These are phyloP conservation scores for Cordyceps cicadae DNA, from an alignment of 2,329 filamentous ascomycete genomes.

Conservation along the genomic window DNA sequence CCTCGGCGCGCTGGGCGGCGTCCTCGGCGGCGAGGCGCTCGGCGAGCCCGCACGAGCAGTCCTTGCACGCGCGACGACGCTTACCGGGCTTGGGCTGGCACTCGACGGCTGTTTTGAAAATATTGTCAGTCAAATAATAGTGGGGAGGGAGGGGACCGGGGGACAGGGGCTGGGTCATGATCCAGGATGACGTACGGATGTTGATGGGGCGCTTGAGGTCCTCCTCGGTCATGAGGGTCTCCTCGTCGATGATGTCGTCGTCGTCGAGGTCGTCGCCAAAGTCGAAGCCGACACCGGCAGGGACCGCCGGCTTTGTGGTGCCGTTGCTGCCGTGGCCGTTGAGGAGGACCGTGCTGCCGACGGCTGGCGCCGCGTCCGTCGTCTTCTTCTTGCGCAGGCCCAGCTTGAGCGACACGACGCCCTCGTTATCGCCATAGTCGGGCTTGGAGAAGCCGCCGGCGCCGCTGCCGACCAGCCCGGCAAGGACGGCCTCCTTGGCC, in stretches of 20 bases:
- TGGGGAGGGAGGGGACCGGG: not conserved
- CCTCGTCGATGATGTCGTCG: conserved; percentile 86
- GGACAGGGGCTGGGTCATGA: not conserved
- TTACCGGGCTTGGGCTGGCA: conserved; percentile 84
- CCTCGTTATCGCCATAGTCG: conserved; percentile 44
- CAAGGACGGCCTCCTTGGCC: conserved; percentile 72
- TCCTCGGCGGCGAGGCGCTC: conserved; percentile 84
- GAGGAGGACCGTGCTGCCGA: conserved; percentile 20
- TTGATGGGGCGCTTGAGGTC: conserved; percentile 71
- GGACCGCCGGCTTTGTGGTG: conserved; percentile 28
- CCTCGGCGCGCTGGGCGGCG: conserved; percentile 57
- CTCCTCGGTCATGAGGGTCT: conserved; percentile 75
- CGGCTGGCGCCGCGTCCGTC: conserved; percentile 11
- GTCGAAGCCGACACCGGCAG: conserved; percentile 59
- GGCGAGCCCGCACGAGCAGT: conserved; percentile 91
- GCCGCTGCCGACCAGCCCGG: conserved; percentile 58
- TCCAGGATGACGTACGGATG: conserved; percentile 56
- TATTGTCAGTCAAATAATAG: conserved; percentile 19
- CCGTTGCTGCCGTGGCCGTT: conserved; percentile 45
- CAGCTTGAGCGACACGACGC: conserved; percentile 45
- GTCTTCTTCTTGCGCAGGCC: conserved; percentile 30
- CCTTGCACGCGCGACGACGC: conserved; percentile 89
- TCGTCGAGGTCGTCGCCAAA: conserved; percentile 61
- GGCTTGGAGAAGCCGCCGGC: conserved; percentile 66
- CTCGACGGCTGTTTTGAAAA: conserved; percentile 53